Evolutionary conservation across 441 rosid species (phyloP).

Genomic region (Codiaeum variegatum): DNA sequence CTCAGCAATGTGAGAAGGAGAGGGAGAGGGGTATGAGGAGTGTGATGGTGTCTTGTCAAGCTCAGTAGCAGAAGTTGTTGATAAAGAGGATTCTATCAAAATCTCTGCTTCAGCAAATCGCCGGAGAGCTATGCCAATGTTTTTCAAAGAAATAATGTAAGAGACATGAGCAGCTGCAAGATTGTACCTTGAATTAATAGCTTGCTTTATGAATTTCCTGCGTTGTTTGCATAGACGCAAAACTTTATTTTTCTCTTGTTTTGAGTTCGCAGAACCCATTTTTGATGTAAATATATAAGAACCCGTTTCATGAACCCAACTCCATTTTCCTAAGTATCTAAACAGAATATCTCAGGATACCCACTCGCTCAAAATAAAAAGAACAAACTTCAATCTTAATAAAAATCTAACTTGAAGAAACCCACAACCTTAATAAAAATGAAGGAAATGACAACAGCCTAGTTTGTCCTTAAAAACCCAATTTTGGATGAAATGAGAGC

Average conservation of each 20-base stretch:
- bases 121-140: slow-evolving; percentile 69
- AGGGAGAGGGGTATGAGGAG: slow-evolving; percentile 65
- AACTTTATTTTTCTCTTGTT: slow-evolving; percentile 55
- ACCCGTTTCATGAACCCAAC: slow-evolving; percentile 31
- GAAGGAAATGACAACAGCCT: not conserved
- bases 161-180: slow-evolving; percentile 90
- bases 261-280: slow-evolving; percentile 79
- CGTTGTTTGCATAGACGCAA: slow-evolving; percentile 72
- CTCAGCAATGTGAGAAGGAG: slow-evolving; percentile 51
- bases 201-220: slow-evolving; percentile 65
- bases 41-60: slow-evolving; percentile 74
- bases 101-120: slow-evolving; percentile 72
- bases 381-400: not conserved
- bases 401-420: not conserved
- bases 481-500: slow-evolving; percentile 14
- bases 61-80: slow-evolving; percentile 60
- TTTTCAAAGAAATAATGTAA: slow-evolving; percentile 66
- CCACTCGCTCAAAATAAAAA: not conserved
- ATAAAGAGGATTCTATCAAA: slow-evolving; percentile 54
- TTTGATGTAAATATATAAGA: slow-evolving; percentile 19
- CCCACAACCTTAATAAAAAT: not conserved
- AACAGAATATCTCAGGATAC: slow-evolving; percentile 18
- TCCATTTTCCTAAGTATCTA: slow-evolving; percentile 15
- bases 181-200: slow-evolving; percentile 72
- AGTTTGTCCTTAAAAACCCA: slow-evolving; percentile 11